A percentile compares a stretch with the other conserved stretches of the same genome.
Conservation (phyloP, 345 rosid genomes). For the Arabidopsis thaliana region DNA sequence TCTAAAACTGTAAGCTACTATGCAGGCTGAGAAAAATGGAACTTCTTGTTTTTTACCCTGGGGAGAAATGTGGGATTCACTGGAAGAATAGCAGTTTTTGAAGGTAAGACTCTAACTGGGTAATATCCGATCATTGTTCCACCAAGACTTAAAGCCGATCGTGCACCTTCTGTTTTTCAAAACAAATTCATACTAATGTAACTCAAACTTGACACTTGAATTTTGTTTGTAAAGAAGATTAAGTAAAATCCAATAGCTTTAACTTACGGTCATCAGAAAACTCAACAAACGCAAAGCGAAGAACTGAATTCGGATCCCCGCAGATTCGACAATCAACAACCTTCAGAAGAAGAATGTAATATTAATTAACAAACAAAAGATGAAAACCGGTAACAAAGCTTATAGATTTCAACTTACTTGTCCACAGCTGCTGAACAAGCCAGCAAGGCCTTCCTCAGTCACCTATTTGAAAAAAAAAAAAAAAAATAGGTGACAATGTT, state of each 20-base stretch:
- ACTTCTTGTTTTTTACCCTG: conserved; percentile 55
- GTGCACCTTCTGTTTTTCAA: conserved; percentile 67
- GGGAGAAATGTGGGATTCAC: conserved; percentile 95
- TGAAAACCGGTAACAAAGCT: not conserved
- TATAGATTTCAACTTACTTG: conserved; percentile 57
- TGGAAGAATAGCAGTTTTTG: conserved; percentile 94
- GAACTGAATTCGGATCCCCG: conserved; percentile 90
- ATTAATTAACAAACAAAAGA: not conserved
- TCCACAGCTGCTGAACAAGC: conserved; percentile 71
- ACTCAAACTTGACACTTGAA: conserved; percentile 1
- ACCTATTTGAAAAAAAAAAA: conserved; percentile 50
- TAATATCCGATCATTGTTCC: conserved; percentile 86
- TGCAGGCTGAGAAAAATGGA: not conserved
- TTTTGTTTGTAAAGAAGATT: not conserved
- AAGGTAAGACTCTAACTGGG: conserved; percentile 87
- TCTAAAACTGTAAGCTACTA: not conserved
- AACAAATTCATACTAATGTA: conserved; percentile 30
- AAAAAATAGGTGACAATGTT: not conserved
- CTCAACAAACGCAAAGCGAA: conserved; percentile 94
- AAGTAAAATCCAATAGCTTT: not conserved
- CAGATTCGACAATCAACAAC: conserved; percentile 96
- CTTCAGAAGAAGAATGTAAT: conserved; percentile 50
- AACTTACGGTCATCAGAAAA: conserved; percentile 83
- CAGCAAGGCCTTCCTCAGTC: conserved; percentile 88
- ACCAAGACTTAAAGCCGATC: conserved; percentile 67